Base-by-base conservation (phyloP, 2,329 filamentous ascomycete genomes). In the Phialemoniopsis sp. region DNA sequence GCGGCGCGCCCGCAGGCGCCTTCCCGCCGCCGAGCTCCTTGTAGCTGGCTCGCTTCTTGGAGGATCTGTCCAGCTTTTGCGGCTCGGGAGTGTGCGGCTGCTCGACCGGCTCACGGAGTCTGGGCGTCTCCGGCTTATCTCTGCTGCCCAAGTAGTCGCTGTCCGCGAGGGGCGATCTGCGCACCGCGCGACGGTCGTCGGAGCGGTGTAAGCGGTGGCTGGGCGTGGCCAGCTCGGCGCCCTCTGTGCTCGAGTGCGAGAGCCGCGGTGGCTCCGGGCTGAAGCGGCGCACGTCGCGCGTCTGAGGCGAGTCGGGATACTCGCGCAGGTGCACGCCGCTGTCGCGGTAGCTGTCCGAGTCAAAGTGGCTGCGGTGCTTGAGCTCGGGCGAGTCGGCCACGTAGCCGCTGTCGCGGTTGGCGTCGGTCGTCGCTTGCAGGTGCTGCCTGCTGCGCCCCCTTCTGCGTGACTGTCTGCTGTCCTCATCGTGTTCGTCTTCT, bases 281-380 rank as follows among this genome's bases (percentile, higher is more conserved):
- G 35, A 40, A 28, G 4, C 18, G 36, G 13, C 32, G 36, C 14
- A 36, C 49, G 41, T 49, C 54, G 40, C 40, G 43, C 39, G 46
- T 48, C 51, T 45, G 47, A 43, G 51, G 39, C 32, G 46, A 49
- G 34, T 68, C 68, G n/a, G 54, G 46, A 62, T 60, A 65, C 31
- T 77, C 73, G 16, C 66, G 68, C 32, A 78, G 60, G 47, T 79
- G 72, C 21, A 80, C 69, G 18, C 73, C 76, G 55, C 78, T 81
- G 50, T 82, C 77, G 32, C 72, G 67, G 36, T 64, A 59, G 21
- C 57, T 51, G 21, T 64, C 58, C 15, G 64, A 56, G 12, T 58
- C 56, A 13, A 55, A 46, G 1, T 51, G 41, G 37, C 56, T 55
- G 46, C 57, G 67, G 39, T 55, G 57, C 37, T 60, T 58, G 30